Evolutionary conservation across 129 eudicot species (phyloP), one percentile per base, ranked within the genome.

Genomic region (Escallonia herrerae): DNA sequence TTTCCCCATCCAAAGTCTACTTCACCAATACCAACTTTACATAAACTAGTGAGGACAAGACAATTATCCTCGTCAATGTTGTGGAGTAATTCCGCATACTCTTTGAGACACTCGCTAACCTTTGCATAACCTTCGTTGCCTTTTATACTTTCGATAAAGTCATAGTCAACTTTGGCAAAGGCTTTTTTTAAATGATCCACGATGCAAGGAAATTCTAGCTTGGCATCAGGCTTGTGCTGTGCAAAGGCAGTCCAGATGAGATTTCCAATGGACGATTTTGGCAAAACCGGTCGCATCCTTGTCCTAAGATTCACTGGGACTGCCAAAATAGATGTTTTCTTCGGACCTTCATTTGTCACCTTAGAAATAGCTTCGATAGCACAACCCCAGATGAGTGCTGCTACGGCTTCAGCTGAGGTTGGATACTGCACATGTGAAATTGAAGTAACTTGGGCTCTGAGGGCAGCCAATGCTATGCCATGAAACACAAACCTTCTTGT

Each of bases 1-100:
- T 68, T 75, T 8, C 79, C 79, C 74, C 74, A 75, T 3, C 79
- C 79, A 15, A 75, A 75, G 57, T 75, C 74, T 33, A 44, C 74
- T 33, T 68, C 74, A 54, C 68, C 62, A 14, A 68, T 45, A 9
- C 69, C 69, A 15, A 75, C 60, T 4, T 70, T 60, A 14, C 69
- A 54, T 46, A 53, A 47, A 43, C 79, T 74, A n/a, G 63, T 15
- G 12, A 57, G 52, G 15, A 43, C 3, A 8, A 33, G 46, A 9
- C 22, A 40, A 45, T 66, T 68, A 47, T 50, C 22, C 13, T 52
- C 40, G 4, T 52, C 40, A 0, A 11, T 7, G 0, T 60, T 10
- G 40, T 41, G 10, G 6, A 14, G 4, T 22, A 52, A 48, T 22
- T 22, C 33, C 0, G 5, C 15, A 3, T 7, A 55, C 57, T 60